Evolutionary conservation across 1,284 basidiomycete species (phyloP), one percentile per base, ranked within the genome.

Genomic region (Volvariella volvacea): DNA sequence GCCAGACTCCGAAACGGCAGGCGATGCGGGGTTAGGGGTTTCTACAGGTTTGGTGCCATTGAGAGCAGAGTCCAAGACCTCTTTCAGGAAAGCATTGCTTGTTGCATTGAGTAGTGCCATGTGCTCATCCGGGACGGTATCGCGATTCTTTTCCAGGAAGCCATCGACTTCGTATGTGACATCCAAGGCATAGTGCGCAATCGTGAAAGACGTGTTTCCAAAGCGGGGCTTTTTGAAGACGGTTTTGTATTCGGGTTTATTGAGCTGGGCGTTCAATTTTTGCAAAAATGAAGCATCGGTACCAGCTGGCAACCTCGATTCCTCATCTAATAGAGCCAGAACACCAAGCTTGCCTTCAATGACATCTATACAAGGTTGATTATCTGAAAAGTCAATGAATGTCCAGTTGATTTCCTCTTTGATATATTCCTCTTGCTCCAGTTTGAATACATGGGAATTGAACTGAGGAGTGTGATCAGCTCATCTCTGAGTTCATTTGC

Each of bases 351-450:
- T 97, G 54, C 94, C 91, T 68, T 99, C 96, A 55, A 99, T 98
- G 55, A 98, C 85, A 62, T 99, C 92, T 63, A 99, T 99, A 62
- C 93, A 97, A 28, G 93, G 92, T 61, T 99, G 96, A 60, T 99
- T 99, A 67, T 99, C 96, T 9, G 89, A 92, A 65, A 98, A 99
- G 59, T 98, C 93, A 65, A 99, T 99, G 67, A 99, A 99, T 1
- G 91, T 97, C 96, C 96, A 99, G 60, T 95, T 92, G 63, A 99
- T 99, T 67, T 97, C 78, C 62, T 99, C 96, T 48, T 93, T 90
- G 46, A 99, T 80, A 60, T 99, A 99, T 68, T 99, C 96, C 63
- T 99, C 96, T 71, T 99, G 96, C 62, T 99, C 96, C 22, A 98
- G 81, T 74, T 94, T 94, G 82, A 99, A 99, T 44, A 99, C 96